Base-by-base conservation (phyloP, 2,329 filamentous ascomycete species). In the Fusarium torreyae region DNA sequence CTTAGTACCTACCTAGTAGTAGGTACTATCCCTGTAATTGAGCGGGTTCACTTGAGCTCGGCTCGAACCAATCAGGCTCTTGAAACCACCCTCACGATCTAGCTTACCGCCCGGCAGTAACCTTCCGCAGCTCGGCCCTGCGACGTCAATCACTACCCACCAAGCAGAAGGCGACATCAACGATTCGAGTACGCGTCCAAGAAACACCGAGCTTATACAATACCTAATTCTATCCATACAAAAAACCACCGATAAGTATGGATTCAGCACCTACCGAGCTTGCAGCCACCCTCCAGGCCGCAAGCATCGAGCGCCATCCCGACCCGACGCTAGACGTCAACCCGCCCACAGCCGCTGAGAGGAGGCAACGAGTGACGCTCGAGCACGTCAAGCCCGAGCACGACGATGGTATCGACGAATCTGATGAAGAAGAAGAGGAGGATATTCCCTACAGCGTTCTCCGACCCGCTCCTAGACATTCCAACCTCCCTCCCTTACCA, bases 281-380 rank as follows among this genome's bases (percentile, higher is more conserved):
- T 59, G 92, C 93, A 45, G 92, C 93, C 74, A 91, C 91, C 34
- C 83, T 97, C 69, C 94, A 98, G 79, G 90, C 92, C 17, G 92
- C 90, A 34, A 92, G 92, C 76, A 91, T 97, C 81, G 91, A 93
- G 67, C 87, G 83, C 46, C 77, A 89, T 53, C 94, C 94, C 1
- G 93, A 92, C 39, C 86, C 90, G 7, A 79, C 77, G 49, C 91
- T 93, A 82, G 94, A 97, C 81, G 77, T 93, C 75, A 94, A 94
- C 77, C 94, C 94, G 11, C 89, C 92, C 38, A 95, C 94, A 20
- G 86, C 92, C 52, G 88, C 91, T 52, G 92, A 91, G 49, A 82
- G 84, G 68, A 92, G 73, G 53, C 69, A 77, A 44, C 69, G 71
- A 24, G 72, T 78, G 24, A 72, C 69, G n/a, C 57, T 79, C 13